Conservation (phyloP, 768 basidiomycete genomes). For the Cystofilobasidium bisporidii region DNA sequence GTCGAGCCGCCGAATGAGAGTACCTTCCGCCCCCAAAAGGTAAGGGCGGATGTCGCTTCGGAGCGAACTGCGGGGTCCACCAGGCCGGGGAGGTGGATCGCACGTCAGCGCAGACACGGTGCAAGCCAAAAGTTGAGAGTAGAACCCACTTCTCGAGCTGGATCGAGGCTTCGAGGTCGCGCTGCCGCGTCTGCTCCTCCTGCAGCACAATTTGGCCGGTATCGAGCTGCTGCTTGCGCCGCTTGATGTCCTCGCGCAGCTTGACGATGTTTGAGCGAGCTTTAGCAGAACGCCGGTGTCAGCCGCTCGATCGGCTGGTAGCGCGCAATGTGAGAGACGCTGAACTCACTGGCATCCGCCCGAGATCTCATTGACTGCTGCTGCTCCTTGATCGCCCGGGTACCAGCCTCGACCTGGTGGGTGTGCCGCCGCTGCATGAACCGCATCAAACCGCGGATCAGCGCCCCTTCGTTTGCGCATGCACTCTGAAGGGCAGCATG, state of each 20-base stretch:
- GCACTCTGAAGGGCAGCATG: too few relatives aligned
- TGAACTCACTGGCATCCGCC: conserved; percentile 47
- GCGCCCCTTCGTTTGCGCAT: too few relatives aligned
- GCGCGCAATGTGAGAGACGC: not conserved
- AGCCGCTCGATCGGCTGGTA: too few relatives aligned
- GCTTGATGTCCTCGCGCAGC: not conserved
- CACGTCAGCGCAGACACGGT: too few relatives aligned
- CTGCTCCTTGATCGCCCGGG: conserved; percentile 48
- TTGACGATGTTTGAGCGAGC: not conserved
- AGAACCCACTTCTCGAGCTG: not conserved
- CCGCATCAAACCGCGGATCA: too few relatives aligned
- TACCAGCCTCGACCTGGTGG: conserved; percentile 53
- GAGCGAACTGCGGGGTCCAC: not conserved
- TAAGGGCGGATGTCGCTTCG: conserved; percentile 1
- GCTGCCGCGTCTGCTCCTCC: not conserved
- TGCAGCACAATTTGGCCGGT: not conserved
- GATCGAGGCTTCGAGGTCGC: not conserved
- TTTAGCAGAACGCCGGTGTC: not conserved
- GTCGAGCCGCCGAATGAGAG: conserved; percentile 44
- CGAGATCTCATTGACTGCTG: conserved; percentile 44
- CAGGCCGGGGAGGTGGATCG: too few relatives aligned
- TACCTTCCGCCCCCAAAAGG: not conserved
- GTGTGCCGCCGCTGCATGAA: conserved; percentile 55
- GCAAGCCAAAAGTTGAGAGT: not conserved
- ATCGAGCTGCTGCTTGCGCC: not conserved